phyloP scores from a whole-genome alignment of 108 stramenopile genomes.

The Schizochytrium sp. region DNA sequence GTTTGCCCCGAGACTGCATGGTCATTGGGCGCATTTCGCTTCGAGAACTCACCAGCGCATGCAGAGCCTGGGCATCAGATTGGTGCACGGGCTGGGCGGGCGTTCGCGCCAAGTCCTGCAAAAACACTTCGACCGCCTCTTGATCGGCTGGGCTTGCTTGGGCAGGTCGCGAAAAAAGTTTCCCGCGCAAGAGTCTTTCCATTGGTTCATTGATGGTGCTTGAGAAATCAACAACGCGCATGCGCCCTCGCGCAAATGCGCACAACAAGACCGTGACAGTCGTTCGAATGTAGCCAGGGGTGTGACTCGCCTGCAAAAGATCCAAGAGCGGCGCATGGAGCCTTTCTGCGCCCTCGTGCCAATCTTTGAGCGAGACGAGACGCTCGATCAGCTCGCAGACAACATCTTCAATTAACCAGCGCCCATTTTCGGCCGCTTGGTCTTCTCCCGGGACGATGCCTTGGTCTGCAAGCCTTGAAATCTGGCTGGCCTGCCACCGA shows the following conservation, averaged over 20 bases:
- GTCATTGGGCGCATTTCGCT: neutral
- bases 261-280: neutral
- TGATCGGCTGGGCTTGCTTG: neutral
- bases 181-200: neutral
- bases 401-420: neutral
- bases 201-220: neutral
- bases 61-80: conserved; percentile 1
- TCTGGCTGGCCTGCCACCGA: no score
- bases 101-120: neutral
- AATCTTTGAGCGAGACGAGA: neutral
- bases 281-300: neutral
- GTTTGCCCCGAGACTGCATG: neutral
- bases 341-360: neutral
- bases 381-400: neutral
- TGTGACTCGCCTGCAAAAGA: neutral
- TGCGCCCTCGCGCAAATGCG: neutral
- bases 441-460: neutral
- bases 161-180: neutral
- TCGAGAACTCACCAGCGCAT: neutral
- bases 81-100: conserved; percentile 11
- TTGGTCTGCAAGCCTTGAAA: no score
- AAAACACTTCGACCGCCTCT: neutral
- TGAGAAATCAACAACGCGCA: neutral
- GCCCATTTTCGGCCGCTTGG: neutral
- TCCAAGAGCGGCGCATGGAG: neutral